Percentiles rank a stretch among this genome's conserved stretches.
Conservation (phyloP, 768 basidiomycete species). For the Naematelia aurantialba region DNA sequence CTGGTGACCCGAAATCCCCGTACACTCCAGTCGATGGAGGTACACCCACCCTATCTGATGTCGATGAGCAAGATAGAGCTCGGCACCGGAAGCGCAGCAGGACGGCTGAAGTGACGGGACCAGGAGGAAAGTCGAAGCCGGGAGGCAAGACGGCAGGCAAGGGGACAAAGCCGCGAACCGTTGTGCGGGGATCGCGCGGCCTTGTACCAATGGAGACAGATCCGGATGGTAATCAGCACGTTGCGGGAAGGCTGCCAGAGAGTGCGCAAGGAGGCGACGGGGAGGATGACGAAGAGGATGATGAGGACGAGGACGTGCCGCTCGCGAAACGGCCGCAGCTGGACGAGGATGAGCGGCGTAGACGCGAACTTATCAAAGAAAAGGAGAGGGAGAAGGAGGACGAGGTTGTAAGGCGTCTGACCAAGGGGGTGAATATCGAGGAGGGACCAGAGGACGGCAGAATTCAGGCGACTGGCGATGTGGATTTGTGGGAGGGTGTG, state of each 20-base stretch:
- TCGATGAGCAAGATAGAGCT: not conserved
- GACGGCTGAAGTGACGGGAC: not conserved
- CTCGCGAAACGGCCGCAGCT: conserved; percentile 53
- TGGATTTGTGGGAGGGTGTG: conserved; percentile 47
- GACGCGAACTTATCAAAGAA: conserved; percentile 38
- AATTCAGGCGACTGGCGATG: conserved; percentile 11
- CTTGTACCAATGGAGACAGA: conserved; percentile 44
- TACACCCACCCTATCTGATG: conserved; percentile 3
- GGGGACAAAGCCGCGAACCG: conserved; percentile 30
- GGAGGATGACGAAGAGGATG: conserved; percentile 28
- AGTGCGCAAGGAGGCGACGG: conserved; percentile 10
- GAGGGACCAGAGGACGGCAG: conserved; percentile 52
- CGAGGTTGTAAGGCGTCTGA: conserved; percentile 56
- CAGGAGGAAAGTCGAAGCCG: conserved; percentile 16
- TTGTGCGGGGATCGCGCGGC: conserved; percentile 35
- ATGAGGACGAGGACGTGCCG: conserved; percentile 60
- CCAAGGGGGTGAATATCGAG: conserved; percentile 69
- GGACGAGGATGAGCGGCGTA: conserved; percentile 34
- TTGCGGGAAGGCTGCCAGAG: conserved; percentile 53
- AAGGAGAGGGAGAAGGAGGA: conserved; percentile 41
- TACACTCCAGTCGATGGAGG: conserved; percentile 14
- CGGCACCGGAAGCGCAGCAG: not conserved
- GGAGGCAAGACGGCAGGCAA: conserved; percentile 30
- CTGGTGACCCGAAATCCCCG: conserved; percentile 14
- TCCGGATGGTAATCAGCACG: conserved; percentile 67